Evolutionary conservation across 2,329 filamentous ascomycete species (phyloP).

Genomic region (Scopulariopsis brevicaulis): DNA sequence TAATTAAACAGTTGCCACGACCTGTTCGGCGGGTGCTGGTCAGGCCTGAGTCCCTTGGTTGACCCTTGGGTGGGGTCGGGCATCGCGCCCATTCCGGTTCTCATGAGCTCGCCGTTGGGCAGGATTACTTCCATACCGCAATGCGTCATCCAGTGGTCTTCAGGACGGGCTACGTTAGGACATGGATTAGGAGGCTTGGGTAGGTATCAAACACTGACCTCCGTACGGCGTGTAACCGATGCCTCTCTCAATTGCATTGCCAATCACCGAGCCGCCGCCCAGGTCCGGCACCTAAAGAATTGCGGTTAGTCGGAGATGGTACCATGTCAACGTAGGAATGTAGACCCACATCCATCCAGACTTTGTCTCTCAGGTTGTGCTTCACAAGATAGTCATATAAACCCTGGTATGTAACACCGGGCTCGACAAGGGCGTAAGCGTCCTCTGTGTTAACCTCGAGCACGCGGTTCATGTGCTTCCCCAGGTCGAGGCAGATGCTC

Average conservation of each 20-base stretch:
- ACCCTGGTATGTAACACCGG: slow-evolving; percentile 40
- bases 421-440: slow-evolving; percentile 39
- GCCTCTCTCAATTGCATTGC: neutral
- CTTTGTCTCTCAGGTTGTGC: slow-evolving; percentile 21
- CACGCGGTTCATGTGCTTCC: slow-evolving; percentile 38
- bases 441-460: slow-evolving; percentile 36
- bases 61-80: neutral
- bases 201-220: neutral
- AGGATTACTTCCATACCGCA: slow-evolving; percentile 31
- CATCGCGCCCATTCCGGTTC: slow-evolving; percentile 29
- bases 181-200: neutral
- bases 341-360: slow-evolving; percentile 27
- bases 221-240: neutral
- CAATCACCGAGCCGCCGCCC: neutral
- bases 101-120: slow-evolving; percentile 29
- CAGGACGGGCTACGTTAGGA: neutral
- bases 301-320: neutral
- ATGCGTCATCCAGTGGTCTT: slow-evolving; percentile 21
- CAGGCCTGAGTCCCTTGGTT: slow-evolving; percentile 13
- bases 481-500: slow-evolving; percentile 36
- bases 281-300: neutral
- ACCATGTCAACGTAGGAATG: neutral
- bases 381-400: slow-evolving; percentile 36
- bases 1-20: slow-evolving; percentile 24
- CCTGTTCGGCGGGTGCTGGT: slow-evolving; percentile 14